A percentile compares a stretch with the other conserved stretches of the same genome.
These are phyloP conservation scores for Cadophora sp. DNA, from an alignment of 2,329 filamentous ascomycete genomes.

Conservation along the genomic window DNA sequence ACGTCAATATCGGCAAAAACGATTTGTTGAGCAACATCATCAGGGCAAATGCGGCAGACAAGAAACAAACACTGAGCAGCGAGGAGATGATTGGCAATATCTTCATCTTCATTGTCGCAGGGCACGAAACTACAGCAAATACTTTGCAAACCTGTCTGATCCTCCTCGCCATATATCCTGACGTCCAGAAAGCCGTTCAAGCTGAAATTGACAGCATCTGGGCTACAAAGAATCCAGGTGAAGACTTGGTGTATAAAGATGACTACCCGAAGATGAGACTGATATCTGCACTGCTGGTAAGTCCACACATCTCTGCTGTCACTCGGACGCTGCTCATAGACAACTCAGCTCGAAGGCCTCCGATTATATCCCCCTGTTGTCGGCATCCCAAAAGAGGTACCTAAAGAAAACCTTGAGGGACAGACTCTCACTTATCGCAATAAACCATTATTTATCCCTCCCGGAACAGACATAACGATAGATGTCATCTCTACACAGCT, in stretches of 20 bases:
- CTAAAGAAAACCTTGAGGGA: constrained; percentile 28
- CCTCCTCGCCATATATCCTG: constrained; percentile 68
- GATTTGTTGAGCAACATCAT: constrained; percentile 43
- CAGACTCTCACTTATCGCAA: constrained; percentile 24
- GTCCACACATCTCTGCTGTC: not conserved
- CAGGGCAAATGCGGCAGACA: constrained; percentile 31
- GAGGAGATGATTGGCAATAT: constrained; percentile 75
- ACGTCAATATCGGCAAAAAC: constrained; percentile 35
- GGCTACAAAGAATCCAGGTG: constrained; percentile 37
- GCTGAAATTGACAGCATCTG: constrained; percentile 63
- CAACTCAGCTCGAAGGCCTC: constrained; percentile 51
- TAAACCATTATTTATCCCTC: constrained; percentile 25
- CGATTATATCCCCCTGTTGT: constrained; percentile 61
- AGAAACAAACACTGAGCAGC: constrained; percentile 51
- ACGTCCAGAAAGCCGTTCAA: constrained; percentile 69
- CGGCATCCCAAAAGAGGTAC: constrained; percentile 57
- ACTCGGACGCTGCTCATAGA: not conserved
- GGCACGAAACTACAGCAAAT: constrained; percentile 80
- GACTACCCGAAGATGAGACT: constrained; percentile 50
- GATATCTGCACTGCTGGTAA: constrained; percentile 47
- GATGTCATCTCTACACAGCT: constrained; percentile 29
- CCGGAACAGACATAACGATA: constrained; percentile 25
- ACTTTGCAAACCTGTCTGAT: constrained; percentile 72
- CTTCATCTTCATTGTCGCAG: constrained; percentile 70
- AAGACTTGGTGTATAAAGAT: constrained; percentile 46